Base-by-base conservation (phyloP, 2,329 filamentous ascomycete species). In the Fusarium sacchari region DNA sequence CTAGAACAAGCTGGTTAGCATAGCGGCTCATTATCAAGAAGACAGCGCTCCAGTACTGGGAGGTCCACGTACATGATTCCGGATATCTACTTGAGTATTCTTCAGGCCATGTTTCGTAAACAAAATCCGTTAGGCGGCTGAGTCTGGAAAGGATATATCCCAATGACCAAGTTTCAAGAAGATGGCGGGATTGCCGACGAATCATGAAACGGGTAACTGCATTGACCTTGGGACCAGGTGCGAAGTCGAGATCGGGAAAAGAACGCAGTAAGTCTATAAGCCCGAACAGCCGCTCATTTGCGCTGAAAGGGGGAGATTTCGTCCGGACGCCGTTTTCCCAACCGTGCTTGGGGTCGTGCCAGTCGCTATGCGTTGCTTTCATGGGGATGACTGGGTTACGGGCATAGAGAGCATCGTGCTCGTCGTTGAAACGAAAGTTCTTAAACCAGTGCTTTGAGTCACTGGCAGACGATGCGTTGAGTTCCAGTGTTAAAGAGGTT, bases 171-270 rank as follows among this genome's bases (percentile, higher is more conserved):
- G n/a, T n/a, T n/a, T n/a, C n/a, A 34, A 67, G 7, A 14, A 1
- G 20, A 40, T 49, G 52, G 6, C 34, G 62, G n/a, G 60, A 53
- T 61, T 67, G 64, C 4, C 64, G 64, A 32, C 53, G 64, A 4
- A 67, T 61, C 46, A 67, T 42, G 0, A 67, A n/a, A 28, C 64
- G 4, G 10, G 64, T 67, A 11, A 67, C 24, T 52, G 30, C 30
- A 15, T 28, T 12, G 15, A 22, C 26, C 3, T 9, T 2, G 14
- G 57, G 62, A 37, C 36, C 24, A 17, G 11, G 6, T 24, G 5
- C 10, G 2, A 17, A 3, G n/a, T 43, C 9, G 55, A 26, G 30
- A 60, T 18, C 3, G 20, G 44, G 55, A 30, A n/a, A 3, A 37
- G 20, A 30, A 7, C 3, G 3, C 11, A 5, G 9, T 3, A 49